Evolutionary conservation across 306 rosid genomes (phyloP).

Genomic region (Pterocarpus santalinus): DNA sequence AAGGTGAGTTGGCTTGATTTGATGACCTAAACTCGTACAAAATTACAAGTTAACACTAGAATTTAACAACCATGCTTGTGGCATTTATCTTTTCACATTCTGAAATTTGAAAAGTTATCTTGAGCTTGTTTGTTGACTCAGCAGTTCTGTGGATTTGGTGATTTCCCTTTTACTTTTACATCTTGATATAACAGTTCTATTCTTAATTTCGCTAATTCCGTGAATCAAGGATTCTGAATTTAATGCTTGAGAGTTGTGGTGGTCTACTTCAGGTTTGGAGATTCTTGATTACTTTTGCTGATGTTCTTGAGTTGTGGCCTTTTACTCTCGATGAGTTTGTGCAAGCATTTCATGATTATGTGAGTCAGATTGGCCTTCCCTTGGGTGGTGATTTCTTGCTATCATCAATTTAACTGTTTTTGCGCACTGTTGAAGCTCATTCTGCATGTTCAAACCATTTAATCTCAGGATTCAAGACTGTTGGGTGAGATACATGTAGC

Average conservation of each 20-base stretch:
- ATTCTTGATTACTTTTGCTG: slow-evolving; percentile 91
- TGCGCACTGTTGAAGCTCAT: slow-evolving; percentile 28
- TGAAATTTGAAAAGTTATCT: slow-evolving; percentile 9
- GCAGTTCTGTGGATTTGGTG: slow-evolving; percentile 27
- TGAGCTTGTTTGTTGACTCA: slow-evolving; percentile 30
- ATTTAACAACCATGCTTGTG: not conserved
- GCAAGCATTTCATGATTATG: slow-evolving; percentile 96
- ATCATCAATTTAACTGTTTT: slow-evolving; percentile 21
- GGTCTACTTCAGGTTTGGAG: slow-evolving; percentile 86
- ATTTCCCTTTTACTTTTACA: not conserved
- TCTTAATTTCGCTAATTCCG: slow-evolving; percentile 20
- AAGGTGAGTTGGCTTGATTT: too few relatives aligned
- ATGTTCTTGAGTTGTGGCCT: slow-evolving; percentile 94
- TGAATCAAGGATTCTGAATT: slow-evolving; percentile 33
- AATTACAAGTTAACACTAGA: too few relatives aligned
- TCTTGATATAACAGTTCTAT: slow-evolving; percentile 22
- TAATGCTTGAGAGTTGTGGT: slow-evolving; percentile 39
- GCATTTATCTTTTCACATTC: slow-evolving; percentile 9
- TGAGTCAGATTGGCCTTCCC: slow-evolving; percentile 56
- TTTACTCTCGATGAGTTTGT: slow-evolving; percentile 96
- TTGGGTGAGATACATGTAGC: slow-evolving; percentile 93
- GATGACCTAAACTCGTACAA: too few relatives aligned
- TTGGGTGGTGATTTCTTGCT: slow-evolving; percentile 40
- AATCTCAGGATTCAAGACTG: slow-evolving; percentile 92
- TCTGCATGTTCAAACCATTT: slow-evolving; percentile 41